phyloP scores from a whole-genome alignment of 1,139 yeast species.

The Debaryomycetaceae sp. region DNA sequence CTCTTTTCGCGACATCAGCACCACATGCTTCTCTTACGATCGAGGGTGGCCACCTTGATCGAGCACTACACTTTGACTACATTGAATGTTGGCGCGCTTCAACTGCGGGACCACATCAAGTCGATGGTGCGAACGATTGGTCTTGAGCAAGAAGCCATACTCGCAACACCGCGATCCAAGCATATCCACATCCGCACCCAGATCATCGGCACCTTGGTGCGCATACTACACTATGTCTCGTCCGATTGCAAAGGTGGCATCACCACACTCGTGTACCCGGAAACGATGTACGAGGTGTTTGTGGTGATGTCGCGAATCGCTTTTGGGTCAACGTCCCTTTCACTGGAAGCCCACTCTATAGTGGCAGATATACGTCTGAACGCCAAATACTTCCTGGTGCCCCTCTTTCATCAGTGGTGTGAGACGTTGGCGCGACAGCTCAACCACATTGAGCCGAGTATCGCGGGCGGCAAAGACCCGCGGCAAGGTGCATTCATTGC shows the following conservation, averaged over 20 bases:
- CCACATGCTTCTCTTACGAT: conserved; percentile 36
- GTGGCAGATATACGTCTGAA: conserved; percentile 24
- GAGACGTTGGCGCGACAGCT: conserved; percentile 40
- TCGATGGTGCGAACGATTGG: conserved; percentile 44
- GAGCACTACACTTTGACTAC: conserved; percentile 38
- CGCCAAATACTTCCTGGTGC: conserved; percentile 15
- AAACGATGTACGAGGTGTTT: conserved; percentile 43
- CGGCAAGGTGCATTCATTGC: conserved; percentile 17
- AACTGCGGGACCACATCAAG: conserved; percentile 36
- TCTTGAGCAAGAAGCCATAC: conserved; percentile 46
- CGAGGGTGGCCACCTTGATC: conserved; percentile 40
- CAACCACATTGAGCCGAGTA: conserved; percentile 24
- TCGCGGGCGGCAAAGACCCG: conserved; percentile 1
- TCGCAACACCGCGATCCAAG: conserved; percentile 45
- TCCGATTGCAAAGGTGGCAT: conserved; percentile 28
- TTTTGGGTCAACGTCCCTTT: conserved; percentile 43
- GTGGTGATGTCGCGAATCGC: conserved; percentile 56
- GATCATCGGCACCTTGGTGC: conserved; percentile 36
- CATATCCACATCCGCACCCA: conserved; percentile 37
- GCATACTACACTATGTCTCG: conserved; percentile 30
- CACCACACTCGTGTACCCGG: conserved; percentile 33
- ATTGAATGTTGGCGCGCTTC: conserved; percentile 25
- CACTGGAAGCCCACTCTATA: conserved; percentile 31
- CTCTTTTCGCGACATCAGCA: conserved; percentile 33
- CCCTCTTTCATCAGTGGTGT: conserved; percentile 39